Evolutionary conservation across 2,329 filamentous ascomycete genomes (phyloP).

Genomic region (Albophoma yamanashiensis): DNA sequence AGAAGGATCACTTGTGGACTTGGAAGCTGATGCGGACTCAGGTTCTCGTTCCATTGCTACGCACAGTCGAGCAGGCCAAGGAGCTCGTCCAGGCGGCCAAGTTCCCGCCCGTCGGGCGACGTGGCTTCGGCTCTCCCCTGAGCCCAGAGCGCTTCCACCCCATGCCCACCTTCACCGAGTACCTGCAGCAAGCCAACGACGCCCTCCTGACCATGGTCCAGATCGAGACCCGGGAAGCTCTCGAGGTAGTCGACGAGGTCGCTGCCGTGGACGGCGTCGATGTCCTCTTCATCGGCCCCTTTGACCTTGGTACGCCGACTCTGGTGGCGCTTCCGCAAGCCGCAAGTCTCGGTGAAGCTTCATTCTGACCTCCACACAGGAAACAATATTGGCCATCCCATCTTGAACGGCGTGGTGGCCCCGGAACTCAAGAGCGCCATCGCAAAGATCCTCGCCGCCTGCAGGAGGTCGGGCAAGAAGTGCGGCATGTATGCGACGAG

Average conservation of each 20-base stretch:
- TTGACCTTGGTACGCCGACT: slow-evolving; percentile 42
- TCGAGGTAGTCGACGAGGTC: slow-evolving; percentile 51
- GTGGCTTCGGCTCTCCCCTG: slow-evolving; percentile 39
- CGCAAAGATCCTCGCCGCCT: slow-evolving; percentile 43
- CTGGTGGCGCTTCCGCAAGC: too few relatives aligned
- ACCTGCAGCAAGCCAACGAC: slow-evolving; percentile 38
- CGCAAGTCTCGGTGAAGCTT: neutral
- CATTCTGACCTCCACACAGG: slow-evolving; percentile 17
- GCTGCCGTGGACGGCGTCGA: slow-evolving; percentile 50
- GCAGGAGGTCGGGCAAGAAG: slow-evolving; percentile 53
- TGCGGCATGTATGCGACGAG: slow-evolving; percentile 48
- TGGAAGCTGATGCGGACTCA: slow-evolving; percentile 2
- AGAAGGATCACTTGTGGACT: neutral
- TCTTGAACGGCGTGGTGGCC: slow-evolving; percentile 48
- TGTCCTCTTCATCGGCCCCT: slow-evolving; percentile 54
- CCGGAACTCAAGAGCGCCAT: slow-evolving; percentile 50
- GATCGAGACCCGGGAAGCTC: slow-evolving; percentile 54
- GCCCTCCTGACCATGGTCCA: slow-evolving; percentile 53
- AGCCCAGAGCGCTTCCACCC: slow-evolving; percentile 30
- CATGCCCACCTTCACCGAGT: slow-evolving; percentile 33
- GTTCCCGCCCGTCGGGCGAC: slow-evolving; percentile 36
- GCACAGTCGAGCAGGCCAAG: slow-evolving; percentile 31
- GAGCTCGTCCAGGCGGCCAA: slow-evolving; percentile 36
- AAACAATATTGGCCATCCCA: slow-evolving; percentile 51
- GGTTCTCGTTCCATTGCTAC: slow-evolving; percentile 35